Percentiles rank a stretch among this genome's conserved stretches.
These are phyloP conservation scores for Sporobolomyces roseus DNA, from an alignment of 768 basidiomycete species.

Conservation along the genomic window DNA sequence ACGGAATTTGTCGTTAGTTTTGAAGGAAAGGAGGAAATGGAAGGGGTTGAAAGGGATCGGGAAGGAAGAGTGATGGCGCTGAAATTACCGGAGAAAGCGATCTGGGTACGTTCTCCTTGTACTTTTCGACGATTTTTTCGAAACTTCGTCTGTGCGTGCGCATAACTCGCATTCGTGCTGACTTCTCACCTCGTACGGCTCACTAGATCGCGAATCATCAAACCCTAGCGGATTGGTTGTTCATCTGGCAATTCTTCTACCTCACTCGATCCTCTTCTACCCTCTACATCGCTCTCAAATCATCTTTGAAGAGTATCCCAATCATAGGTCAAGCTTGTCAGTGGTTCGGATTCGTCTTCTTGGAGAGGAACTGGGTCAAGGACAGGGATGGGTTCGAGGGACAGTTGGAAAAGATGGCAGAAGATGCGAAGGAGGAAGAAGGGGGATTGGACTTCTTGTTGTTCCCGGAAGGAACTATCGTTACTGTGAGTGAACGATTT, in stretches of 20 bases:
- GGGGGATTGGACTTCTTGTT: conserved; percentile 73
- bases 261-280: conserved; percentile 65
- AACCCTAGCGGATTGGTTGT: conserved; percentile 58
- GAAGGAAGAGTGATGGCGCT: conserved; percentile 55
- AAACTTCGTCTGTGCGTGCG: too few relatives aligned
- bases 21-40: conserved; percentile 52
- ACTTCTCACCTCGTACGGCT: neutral
- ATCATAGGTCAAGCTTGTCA: conserved; percentile 87
- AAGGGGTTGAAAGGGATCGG: conserved; percentile 61
- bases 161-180: neutral
- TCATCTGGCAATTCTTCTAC: conserved; percentile 68
- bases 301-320: conserved; percentile 76
- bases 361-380: conserved; percentile 87
- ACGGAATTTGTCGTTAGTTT: conserved; percentile 63
- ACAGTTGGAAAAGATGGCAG: conserved; percentile 56
- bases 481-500: conserved; percentile 60
- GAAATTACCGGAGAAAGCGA: neutral
- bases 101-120: neutral
- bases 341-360: conserved; percentile 88
- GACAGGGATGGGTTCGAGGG: conserved; percentile 66
- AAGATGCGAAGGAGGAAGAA: conserved; percentile 46
- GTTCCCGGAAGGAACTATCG: conserved; percentile 93
- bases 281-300: conserved; percentile 86
- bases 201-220: conserved; percentile 88
- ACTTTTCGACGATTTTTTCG: neutral